A percentile compares a stretch with the other conserved stretches of the same genome.
Conservation (phyloP, 1,284 basidiomycete genomes). For the Tilletia setariae region DNA sequence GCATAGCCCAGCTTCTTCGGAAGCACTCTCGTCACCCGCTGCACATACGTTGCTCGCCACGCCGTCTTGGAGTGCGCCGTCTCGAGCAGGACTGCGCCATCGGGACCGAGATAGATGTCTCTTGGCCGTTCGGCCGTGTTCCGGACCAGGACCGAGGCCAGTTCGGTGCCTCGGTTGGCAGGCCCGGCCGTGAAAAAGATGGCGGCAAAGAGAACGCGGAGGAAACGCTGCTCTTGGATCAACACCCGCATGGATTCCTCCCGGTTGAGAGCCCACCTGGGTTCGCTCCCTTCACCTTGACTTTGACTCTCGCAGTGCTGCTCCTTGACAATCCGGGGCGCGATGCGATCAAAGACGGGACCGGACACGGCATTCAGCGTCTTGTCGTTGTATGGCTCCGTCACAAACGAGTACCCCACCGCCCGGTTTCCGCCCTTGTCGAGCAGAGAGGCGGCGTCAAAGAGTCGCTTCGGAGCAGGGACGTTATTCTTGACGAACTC, state of each 20-base stretch:
- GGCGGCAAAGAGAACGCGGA: neutral
- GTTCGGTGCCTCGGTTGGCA: neutral
- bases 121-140: neutral
- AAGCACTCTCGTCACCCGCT: neutral
- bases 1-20: neutral
- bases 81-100: neutral
- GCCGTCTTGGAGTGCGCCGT: neutral
- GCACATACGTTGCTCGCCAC: neutral
- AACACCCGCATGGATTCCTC: neutral
- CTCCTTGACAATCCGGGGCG: neutral
- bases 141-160: neutral
- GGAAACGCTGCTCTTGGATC: neutral
- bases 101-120: neutral
- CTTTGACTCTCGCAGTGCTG: neutral
- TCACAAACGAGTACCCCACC: neutral
- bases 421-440: neutral
- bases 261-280: neutral
- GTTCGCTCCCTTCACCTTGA: neutral
- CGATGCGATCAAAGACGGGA: neutral
- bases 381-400: neutral
- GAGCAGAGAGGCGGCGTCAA: neutral
- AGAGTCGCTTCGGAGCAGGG: neutral
- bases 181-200: neutral
- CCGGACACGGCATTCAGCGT: neutral
- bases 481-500: neutral